A percentile compares a stretch with the other conserved stretches of the same genome.
phyloP scores from a whole-genome alignment of 176 grass and related monocot species.

The Eragrostis curvula region DNA sequence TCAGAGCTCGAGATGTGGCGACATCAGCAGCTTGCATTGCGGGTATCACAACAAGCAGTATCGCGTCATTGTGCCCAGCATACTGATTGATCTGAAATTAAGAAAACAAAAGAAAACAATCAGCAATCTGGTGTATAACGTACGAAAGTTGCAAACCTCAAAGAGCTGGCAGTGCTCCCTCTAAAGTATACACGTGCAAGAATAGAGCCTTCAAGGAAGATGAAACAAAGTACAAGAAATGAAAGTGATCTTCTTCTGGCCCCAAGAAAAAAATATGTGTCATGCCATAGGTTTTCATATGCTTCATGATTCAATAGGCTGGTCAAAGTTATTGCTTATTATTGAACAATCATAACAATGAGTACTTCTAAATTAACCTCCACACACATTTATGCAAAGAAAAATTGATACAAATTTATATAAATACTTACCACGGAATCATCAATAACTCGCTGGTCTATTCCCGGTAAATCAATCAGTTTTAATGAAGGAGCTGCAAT shows the following conservation, averaged over 20 bases:
- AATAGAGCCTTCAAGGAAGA: slow-evolving; percentile 8
- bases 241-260: background rate
- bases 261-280: slow-evolving; percentile 10
- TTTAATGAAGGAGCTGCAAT: slow-evolving; percentile 84
- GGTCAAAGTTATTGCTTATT: background rate
- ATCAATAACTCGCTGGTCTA: slow-evolving; percentile 87
- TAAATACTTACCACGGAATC: slow-evolving; percentile 67
- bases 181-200: background rate
- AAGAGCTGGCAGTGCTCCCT: slow-evolving; percentile 2
- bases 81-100: slow-evolving; percentile 80
- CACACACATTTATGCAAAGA: slow-evolving; percentile 21
- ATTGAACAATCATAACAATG: background rate
- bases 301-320: background rate
- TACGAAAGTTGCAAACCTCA: background rate
- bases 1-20: slow-evolving; percentile 76
- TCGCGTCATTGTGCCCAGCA: slow-evolving; percentile 84
- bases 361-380: background rate
- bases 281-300: background rate
- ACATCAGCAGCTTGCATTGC: slow-evolving; percentile 90
- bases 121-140: background rate
- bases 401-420: slow-evolving; percentile 10
- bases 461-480: slow-evolving; percentile 92
- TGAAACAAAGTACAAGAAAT: background rate
- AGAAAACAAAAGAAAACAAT: slow-evolving; percentile 44
- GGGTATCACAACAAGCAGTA: slow-evolving; percentile 85